phyloP scores from a whole-genome alignment of 2,329 filamentous ascomycete species.

The Fusarium mundagurra region DNA sequence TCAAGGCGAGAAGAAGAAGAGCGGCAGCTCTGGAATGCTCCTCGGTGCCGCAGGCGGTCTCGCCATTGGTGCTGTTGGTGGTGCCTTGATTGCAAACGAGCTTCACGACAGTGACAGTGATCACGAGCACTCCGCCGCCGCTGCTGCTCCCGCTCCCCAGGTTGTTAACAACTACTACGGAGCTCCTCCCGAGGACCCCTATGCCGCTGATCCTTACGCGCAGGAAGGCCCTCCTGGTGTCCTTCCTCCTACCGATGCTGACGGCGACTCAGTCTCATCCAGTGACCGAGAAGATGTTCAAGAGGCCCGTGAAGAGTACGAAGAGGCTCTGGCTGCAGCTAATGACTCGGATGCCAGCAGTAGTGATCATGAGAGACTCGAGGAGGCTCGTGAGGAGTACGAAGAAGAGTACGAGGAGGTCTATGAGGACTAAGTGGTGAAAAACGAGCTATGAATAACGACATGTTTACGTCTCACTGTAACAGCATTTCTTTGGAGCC shows the following conservation, averaged over 20 bases:
- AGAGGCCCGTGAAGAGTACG: slow-evolving; percentile 55
- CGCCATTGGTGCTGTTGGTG: slow-evolving; percentile 65
- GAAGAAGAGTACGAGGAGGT: slow-evolving; percentile 49
- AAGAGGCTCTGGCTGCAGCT: slow-evolving; percentile 54
- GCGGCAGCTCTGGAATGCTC: slow-evolving; percentile 63
- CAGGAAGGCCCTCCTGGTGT: slow-evolving; percentile 46
- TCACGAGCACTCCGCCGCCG: slow-evolving; percentile 28
- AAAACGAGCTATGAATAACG: slow-evolving; percentile 35
- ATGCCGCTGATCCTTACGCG: slow-evolving; percentile 31
- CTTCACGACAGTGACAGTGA: slow-evolving; percentile 47
- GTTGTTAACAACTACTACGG: slow-evolving; percentile 28
- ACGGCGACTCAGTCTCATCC: slow-evolving; percentile 54
- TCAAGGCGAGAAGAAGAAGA: slow-evolving; percentile 48
- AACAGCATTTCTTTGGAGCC: slow-evolving; percentile 25
- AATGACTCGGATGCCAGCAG: slow-evolving; percentile 58
- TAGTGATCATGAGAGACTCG: slow-evolving; percentile 61
- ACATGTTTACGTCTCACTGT: slow-evolving; percentile 33
- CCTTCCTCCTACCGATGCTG: slow-evolving; percentile 51
- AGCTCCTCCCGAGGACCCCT: slow-evolving; percentile 26
- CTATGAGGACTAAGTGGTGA: slow-evolving; percentile 37
- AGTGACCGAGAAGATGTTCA: slow-evolving; percentile 55
- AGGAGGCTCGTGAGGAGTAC: slow-evolving; percentile 63
- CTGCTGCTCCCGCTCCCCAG: neutral
- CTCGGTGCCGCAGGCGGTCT: slow-evolving; percentile 69
- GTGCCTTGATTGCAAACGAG: slow-evolving; percentile 66